Base-by-base conservation (phyloP, 2,329 filamentous ascomycete genomes). In the Phoma herbarum region DNA sequence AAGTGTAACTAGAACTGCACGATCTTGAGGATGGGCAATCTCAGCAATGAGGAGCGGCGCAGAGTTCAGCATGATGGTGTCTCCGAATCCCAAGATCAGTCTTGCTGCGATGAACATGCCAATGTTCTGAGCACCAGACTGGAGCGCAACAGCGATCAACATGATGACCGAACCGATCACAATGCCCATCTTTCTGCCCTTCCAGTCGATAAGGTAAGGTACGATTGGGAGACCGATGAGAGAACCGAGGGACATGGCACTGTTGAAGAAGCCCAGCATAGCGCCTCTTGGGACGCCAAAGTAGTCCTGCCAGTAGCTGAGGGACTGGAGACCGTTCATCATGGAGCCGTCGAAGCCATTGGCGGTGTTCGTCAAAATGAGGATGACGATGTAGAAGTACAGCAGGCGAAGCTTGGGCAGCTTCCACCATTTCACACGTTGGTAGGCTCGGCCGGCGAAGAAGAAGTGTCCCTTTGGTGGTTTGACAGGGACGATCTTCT, bases 341-440 rank as follows among this genome's bases (percentile, higher is more conserved):
- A 44, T 28, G 3, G 25, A 28, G 2, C 25, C 25, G 16, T 44
- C 25, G 16, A 28, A 44, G 16, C 42, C 25, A 18, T 28, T 39
- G 18, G 35, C 23, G 3, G 41, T 37, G 16, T 42, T 42, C 12
- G 39, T 42, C 39, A 42, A 16, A 12, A 42, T 42, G 18, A 42
- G 39, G 5, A 42, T 23, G 39, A 42, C 39, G 39, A 42, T 42
- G 39, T 42, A 42, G 39, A 42, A 42, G 39, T 42, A 42, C 9
- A 42, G 20, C 18, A 42, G 39, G 39, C 39, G 39, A 4, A 22
- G 39, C 18, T 42, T 42, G 10, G 39, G 39, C 20, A 22, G 20
- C 39, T 42, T 42, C 20, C 39, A 42, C 39, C 39, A 42, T 42
- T 42, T 42, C 22, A 42, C 39, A 12, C 39, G 39, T 42, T 42